phyloP scores from a whole-genome alignment of 495 filamentous ascomycete genomes.

The Thozetella sp. region DNA sequence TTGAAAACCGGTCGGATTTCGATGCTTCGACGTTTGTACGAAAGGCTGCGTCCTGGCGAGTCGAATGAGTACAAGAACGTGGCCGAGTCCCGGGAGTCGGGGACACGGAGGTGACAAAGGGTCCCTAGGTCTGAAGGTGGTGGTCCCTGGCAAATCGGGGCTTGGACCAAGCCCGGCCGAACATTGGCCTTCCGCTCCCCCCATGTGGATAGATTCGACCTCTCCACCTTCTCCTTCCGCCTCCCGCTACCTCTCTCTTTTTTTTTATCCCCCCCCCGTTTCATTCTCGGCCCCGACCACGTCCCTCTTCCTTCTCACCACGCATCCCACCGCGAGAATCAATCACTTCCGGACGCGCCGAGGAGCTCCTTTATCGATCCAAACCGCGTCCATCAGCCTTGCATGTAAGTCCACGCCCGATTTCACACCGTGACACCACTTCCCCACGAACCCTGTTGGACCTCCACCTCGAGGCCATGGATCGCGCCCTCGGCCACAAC shows the following conservation, averaged over 20 bases:
- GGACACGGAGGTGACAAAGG: constrained; percentile 13
- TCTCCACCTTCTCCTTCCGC: constrained; percentile 31
- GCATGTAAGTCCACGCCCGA: constrained; percentile 23
- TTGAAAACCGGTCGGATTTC: constrained; percentile 13
- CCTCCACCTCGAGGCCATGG: constrained; percentile 29
- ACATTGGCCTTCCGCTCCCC: constrained; percentile 3
- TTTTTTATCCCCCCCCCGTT: constrained; percentile 30
- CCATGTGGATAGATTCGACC: constrained; percentile 3
- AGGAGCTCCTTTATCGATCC: constrained; percentile 19
- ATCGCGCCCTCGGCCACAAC: constrained; percentile 29
- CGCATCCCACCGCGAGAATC: constrained; percentile 12
- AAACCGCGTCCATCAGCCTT: constrained; percentile 18
- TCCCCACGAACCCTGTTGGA: constrained; percentile 23
- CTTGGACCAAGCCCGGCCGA: constrained; percentile 3
- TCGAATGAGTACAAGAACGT: constrained; percentile 33
- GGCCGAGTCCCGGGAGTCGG: constrained; percentile 9
- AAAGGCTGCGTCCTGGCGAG: constrained; percentile 22
- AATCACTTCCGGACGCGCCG: constrained; percentile 10
- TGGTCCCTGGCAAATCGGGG: constrained; percentile 3
- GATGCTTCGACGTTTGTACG: constrained; percentile 15
- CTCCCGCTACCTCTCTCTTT: constrained; percentile 44
- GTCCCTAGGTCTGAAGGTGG: constrained; percentile 6
- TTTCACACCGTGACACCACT: constrained; percentile 3
- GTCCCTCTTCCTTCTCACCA: constrained; percentile 33
- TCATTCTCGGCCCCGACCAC: constrained; percentile 27